These are phyloP conservation scores for Wickerhamiella nectarea DNA, from an alignment of 805 yeast species.

Conservation along the genomic window DNA sequence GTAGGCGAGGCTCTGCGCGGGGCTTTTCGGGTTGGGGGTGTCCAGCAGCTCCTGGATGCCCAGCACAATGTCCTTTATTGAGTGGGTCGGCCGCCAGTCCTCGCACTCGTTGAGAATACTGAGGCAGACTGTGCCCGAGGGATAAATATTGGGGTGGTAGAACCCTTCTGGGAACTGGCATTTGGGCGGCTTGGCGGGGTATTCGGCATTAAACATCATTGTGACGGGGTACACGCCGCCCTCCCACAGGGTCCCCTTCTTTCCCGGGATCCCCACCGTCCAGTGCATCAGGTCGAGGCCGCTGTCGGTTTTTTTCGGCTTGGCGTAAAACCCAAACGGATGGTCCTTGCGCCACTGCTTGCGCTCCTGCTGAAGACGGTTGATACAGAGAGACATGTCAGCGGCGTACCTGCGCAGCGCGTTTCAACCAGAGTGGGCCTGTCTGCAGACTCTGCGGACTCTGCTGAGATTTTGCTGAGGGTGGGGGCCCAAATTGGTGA, in stretches of 20 bases:
- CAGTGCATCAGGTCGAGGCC: conserved; percentile 71
- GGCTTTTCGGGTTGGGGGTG: conserved; percentile 86
- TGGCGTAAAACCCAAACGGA: conserved; percentile 94
- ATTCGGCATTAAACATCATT: conserved; percentile 69
- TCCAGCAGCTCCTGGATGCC: conserved; percentile 88
- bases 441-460: no score
- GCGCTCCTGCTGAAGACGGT: conserved; percentile 86
- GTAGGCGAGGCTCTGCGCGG: conserved; percentile 96
- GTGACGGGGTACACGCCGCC: conserved; percentile 81
- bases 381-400: conserved; percentile 39
- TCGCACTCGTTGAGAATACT: conserved; percentile 87
- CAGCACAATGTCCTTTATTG: conserved; percentile 72
- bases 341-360: conserved; percentile 98
- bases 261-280: conserved; percentile 96
- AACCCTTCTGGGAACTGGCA: conserved; percentile 79
- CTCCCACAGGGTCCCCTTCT: conserved; percentile 72
- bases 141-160: conserved; percentile 95
- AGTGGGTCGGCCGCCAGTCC: conserved; percentile 97
- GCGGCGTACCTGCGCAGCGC: neutral
- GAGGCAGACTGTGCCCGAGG: conserved; percentile 91
- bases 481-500: no score
- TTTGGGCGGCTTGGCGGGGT: conserved; percentile 94
- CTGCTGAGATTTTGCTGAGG: no score
- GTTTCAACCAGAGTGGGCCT: no score
- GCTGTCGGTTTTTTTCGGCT: conserved; percentile 80